phyloP scores from a whole-genome alignment of 306 rosid species.

The Adenanthera pavonina region DNA sequence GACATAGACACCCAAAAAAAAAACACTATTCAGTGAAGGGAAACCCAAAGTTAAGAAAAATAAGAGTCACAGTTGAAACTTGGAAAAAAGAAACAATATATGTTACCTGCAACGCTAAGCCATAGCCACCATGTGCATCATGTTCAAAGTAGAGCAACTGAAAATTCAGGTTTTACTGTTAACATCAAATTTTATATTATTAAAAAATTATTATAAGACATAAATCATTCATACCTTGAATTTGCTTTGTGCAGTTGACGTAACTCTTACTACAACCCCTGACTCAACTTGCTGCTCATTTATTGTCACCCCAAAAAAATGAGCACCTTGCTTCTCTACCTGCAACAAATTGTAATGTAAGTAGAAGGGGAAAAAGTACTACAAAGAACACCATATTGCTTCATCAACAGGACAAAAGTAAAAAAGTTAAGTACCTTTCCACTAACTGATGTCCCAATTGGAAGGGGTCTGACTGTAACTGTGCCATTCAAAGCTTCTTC shows the following conservation, averaged over 20 bases:
- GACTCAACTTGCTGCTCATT: conserved; percentile 86
- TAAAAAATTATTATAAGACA: conserved; percentile 1
- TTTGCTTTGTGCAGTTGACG: conserved; percentile 92
- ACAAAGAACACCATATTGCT: conserved; percentile 30
- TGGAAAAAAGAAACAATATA: conserved; percentile 21
- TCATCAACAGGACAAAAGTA: conserved; percentile 32
- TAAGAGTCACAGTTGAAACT: background rate
- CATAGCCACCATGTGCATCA: conserved; percentile 79
- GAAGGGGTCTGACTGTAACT: conserved; percentile 97
- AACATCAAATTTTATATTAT: conserved; percentile 35
- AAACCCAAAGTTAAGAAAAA: background rate
- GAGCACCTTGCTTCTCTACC: conserved; percentile 97
- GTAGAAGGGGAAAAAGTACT: conserved; percentile 22
- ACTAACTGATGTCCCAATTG: conserved; percentile 91
- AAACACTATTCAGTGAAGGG: background rate
- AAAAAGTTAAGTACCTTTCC: conserved; percentile 75
- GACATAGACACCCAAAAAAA: background rate
- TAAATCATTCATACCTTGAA: conserved; percentile 68
- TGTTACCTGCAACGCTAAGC: conserved; percentile 89
- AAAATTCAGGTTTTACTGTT: conserved; percentile 44
- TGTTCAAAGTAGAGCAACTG: conserved; percentile 99
- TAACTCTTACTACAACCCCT: conserved; percentile 88
- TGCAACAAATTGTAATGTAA: conserved; percentile 50
- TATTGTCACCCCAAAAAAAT: conserved; percentile 93
- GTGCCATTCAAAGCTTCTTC: conserved; percentile 98